Evolutionary conservation across 73 alveolate species (phyloP).

Genomic region (Uronychia binucleata): DNA sequence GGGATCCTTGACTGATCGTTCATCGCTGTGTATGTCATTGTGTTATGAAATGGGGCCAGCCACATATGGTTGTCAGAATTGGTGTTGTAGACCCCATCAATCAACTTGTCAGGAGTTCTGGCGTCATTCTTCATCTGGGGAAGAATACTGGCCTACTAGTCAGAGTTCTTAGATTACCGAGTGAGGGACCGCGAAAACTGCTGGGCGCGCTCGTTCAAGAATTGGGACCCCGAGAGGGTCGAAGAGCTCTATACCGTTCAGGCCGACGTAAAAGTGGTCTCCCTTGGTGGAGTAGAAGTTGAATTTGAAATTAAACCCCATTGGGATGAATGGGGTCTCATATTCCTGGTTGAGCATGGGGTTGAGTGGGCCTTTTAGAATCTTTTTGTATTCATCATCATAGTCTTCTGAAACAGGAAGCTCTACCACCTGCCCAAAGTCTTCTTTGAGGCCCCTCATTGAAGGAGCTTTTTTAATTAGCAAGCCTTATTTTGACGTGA

Average conservation of each 20-base stretch:
- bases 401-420: slow-evolving; percentile 62
- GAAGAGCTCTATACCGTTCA: slow-evolving; percentile 79
- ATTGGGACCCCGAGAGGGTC: slow-evolving; percentile 68
- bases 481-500: slow-evolving; percentile 64
- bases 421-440: slow-evolving; percentile 66
- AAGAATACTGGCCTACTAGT: slow-evolving; percentile 37
- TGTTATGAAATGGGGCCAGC: slow-evolving; percentile 84
- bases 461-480: slow-evolving; percentile 80
- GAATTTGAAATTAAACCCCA: slow-evolving; percentile 70
- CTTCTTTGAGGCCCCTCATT: slow-evolving; percentile 24
- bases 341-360: slow-evolving; percentile 55
- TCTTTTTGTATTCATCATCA: slow-evolving; percentile 26
- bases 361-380: slow-evolving; percentile 20
- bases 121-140: slow-evolving; percentile 73
- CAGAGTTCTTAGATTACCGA: slow-evolving; percentile 1
- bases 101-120: slow-evolving; percentile 75
- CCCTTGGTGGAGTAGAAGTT: slow-evolving; percentile 80
- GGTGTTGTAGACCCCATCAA: slow-evolving; percentile 74
- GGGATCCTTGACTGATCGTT: slow-evolving; percentile 55
- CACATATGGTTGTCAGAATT: slow-evolving; percentile 83
- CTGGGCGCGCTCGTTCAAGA: not conserved
- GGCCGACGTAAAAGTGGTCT: slow-evolving; percentile 84
- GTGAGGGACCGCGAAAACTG: not conserved
- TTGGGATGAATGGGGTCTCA: slow-evolving; percentile 63
- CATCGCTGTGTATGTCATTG: slow-evolving; percentile 62